Base-by-base conservation (phyloP, 2,329 filamentous ascomycete species). In the Paraphoma sp. region DNA sequence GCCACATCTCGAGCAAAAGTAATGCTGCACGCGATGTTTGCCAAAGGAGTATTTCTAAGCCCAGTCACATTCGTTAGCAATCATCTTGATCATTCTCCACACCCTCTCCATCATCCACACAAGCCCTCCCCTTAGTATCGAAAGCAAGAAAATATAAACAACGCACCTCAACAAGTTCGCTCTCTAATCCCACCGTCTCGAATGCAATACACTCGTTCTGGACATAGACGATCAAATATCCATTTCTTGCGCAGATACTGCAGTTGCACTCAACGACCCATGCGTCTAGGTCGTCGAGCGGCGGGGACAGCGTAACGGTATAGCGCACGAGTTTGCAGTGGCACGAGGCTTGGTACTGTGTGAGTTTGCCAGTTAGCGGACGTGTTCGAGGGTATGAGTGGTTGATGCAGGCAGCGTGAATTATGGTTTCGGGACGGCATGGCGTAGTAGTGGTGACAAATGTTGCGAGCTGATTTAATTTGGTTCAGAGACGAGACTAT, bases 241-340 rank as follows among this genome's bases (percentile, higher is more conserved):
- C 83, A 41, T 80, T 77, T 8, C 82, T 76, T 1, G 75, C 72
- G 66, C 83, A 86, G 51, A 81, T 80, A 28, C 81, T 84, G 68
- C 83, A 86, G 63, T 80, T 83, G 76, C 84, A 86, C 46, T 79
- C 64, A 29, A 80, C 48, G 4, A 83, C 78, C 59, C 75, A 69
- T 60, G 80, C 72, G 45, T 81, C 72, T 1, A 56, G 44, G 64
- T 81, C 75, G 11, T 79, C 74, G 42, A 85, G 74, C 6, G 82
- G 77, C n/a, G 82, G 82, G 17, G 80, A 80, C 47, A 85, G 74
- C 14, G 76, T 81, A 31, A 84, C 74, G 30, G 77, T 77, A 64
- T 84, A 82, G 59, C 76, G 75, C 63, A 85, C 76, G 56, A 78
- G 77, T 52, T 82, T 81, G 69, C 84, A 85, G 70, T 86, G 83